Evolutionary conservation across 495 filamentous ascomycete species (phyloP).

Genomic region (Monascus purpureus): DNA sequence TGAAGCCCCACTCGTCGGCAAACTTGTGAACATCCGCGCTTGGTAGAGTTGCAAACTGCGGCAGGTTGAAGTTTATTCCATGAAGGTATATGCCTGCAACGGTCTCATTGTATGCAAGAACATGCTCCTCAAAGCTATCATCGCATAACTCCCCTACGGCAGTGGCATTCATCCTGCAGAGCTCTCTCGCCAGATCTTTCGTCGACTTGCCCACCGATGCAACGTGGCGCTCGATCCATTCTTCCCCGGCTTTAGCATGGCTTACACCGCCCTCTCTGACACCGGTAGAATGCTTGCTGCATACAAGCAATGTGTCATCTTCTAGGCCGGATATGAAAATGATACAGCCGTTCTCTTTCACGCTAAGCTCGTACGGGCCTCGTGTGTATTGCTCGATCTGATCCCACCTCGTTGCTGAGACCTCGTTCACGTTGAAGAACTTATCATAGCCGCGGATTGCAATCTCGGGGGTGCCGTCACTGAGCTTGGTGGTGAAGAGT

Average conservation of each 20-base stretch:
- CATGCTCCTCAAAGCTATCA: constrained; percentile 92
- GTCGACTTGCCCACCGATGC: constrained; percentile 57
- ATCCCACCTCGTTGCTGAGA: constrained; percentile 61
- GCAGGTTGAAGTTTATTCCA: constrained; percentile 87
- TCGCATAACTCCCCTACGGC: constrained; percentile 96
- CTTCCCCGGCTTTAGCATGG: constrained; percentile 76
- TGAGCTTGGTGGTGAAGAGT: constrained; percentile 64
- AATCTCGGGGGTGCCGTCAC: constrained; percentile 57
- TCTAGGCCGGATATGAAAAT: constrained; percentile 91
- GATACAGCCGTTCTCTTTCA: constrained; percentile 98
- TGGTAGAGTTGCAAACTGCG: constrained; percentile 75
- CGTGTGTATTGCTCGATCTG: constrained; percentile 64
- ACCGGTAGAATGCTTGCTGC: constrained; percentile 96
- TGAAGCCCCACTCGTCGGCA: constrained; percentile 88
- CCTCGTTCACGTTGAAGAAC: constrained; percentile 89
- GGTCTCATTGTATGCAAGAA: constrained; percentile 75
- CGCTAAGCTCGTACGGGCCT: constrained; percentile 86
- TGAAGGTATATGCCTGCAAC: constrained; percentile 88
- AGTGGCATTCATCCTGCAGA: constrained; percentile 73
- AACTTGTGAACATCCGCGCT: constrained; percentile 69
- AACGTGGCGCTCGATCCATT: constrained; percentile 73
- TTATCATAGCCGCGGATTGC: constrained; percentile 88
- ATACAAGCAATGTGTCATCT: constrained; percentile 76
- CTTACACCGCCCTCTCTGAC: constrained; percentile 54
- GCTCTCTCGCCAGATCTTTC: constrained; percentile 56